A percentile compares a stretch with the other conserved stretches of the same genome.
phyloP scores from a whole-genome alignment of 805 yeast genomes.

The Starmerella khaoyaiensis region DNA sequence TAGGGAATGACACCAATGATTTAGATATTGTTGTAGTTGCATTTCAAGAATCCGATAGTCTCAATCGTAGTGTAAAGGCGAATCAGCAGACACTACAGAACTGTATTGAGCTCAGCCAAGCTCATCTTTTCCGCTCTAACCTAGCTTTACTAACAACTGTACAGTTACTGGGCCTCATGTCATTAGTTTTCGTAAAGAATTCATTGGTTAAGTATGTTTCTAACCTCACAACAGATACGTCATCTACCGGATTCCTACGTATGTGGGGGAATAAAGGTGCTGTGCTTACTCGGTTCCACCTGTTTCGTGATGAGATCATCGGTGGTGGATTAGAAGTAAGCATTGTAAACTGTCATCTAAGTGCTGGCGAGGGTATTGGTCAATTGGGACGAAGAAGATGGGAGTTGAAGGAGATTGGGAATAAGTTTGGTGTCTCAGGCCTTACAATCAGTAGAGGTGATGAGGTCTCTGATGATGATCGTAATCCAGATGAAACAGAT shows the following conservation, averaged over 20 bases:
- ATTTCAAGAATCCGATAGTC: constrained; percentile 58
- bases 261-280: constrained; percentile 55
- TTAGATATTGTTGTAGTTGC: constrained; percentile 66
- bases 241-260: constrained; percentile 46
- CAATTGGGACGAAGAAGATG: constrained; percentile 33
- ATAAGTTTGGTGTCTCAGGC: constrained; percentile 23
- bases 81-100: constrained; percentile 25
- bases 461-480: constrained; percentile 2
- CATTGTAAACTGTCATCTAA: constrained; percentile 41
- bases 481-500: constrained; percentile 4
- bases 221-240: constrained; percentile 31
- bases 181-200: constrained; percentile 33
- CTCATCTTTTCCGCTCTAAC: constrained; percentile 24
- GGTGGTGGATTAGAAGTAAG: constrained; percentile 26
- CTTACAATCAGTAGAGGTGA: constrained; percentile 12
- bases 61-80: constrained; percentile 26
- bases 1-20: constrained; percentile 27
- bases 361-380: constrained; percentile 31
- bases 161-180: constrained; percentile 42
- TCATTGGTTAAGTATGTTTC: constrained; percentile 32
- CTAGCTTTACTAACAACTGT: constrained; percentile 32
- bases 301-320: constrained; percentile 22
- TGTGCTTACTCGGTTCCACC: constrained; percentile 33
- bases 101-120: constrained; percentile 20
- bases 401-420: constrained; percentile 34